A percentile compares a stretch with the other conserved stretches of the same genome.
These are phyloP conservation scores for Knufia petricola DNA, from an alignment of 2,329 filamentous ascomycete genomes.

Conservation along the genomic window DNA sequence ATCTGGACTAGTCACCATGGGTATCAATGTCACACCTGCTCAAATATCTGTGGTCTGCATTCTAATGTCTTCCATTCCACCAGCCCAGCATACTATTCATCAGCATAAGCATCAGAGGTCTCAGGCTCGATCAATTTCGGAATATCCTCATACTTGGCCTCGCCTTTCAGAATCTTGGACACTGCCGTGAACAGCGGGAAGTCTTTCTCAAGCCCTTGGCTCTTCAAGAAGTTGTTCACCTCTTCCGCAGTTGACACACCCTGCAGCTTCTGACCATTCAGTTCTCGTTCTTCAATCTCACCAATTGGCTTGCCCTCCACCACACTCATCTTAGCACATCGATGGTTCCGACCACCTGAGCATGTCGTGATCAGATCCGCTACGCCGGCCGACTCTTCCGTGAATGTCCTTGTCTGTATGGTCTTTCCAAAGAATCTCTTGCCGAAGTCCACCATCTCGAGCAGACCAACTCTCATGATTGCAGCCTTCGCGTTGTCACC, in stretches of 20 bases:
- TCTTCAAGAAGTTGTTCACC: constrained; percentile 79
- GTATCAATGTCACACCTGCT: not conserved
- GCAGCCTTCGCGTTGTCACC: constrained; percentile 99
- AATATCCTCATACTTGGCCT: constrained; percentile 69
- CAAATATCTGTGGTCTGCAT: not conserved
- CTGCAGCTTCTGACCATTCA: constrained; percentile 96
- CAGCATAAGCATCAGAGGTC: not conserved
- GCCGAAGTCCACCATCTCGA: constrained; percentile 95
- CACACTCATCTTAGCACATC: constrained; percentile 81
- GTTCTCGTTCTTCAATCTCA: constrained; percentile 77
- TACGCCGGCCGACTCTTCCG: constrained; percentile 90
- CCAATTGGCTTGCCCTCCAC: constrained; percentile 69
- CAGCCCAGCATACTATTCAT: not conserved
- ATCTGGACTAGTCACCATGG: no score
- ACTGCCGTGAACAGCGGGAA: constrained; percentile 93
- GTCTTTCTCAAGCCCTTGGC: constrained; percentile 64
- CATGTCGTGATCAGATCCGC: constrained; percentile 94
- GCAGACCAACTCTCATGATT: constrained; percentile 87
- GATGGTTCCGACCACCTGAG: constrained; percentile 84
- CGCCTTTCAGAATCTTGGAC: constrained; percentile 68
- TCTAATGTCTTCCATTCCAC: not conserved
- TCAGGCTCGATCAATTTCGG: constrained; percentile 51
- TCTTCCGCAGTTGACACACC: constrained; percentile 86
- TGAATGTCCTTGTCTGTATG: constrained; percentile 76
- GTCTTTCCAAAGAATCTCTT: constrained; percentile 84